These are phyloP conservation scores for Colletotrichum eleusines DNA, from an alignment of 2,329 filamentous ascomycete genomes.

Conservation along the genomic window DNA sequence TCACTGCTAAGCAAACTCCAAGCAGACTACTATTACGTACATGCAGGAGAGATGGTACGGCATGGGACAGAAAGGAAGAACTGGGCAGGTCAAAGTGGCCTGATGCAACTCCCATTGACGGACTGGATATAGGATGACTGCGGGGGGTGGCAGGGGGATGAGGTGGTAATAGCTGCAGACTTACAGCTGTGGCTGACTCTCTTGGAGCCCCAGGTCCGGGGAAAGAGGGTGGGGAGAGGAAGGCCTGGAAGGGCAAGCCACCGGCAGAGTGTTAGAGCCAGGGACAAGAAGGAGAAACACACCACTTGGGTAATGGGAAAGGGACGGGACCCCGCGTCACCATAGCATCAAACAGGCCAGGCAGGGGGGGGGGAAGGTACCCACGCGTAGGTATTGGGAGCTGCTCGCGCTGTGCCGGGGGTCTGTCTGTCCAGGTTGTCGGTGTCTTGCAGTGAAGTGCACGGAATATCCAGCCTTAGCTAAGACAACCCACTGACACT, in stretches of 20 bases:
- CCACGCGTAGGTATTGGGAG: background rate
- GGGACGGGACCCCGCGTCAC: constrained; percentile 7
- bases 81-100: constrained; percentile 34
- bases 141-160: constrained; percentile 27
- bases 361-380: background rate
- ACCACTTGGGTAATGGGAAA: background rate
- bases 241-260: constrained; percentile 1
- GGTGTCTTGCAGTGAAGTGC: constrained; percentile 8
- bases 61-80: constrained; percentile 27
- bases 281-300: background rate
- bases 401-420: constrained; percentile 2
- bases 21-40: constrained; percentile 2
- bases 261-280: background rate
- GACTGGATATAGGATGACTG: constrained; percentile 38
- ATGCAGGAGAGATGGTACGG: constrained; percentile 6
- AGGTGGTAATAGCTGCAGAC: constrained; percentile 10
- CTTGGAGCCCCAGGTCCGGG: background rate
- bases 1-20: constrained; percentile 27
- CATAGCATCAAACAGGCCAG: constrained; percentile 10
- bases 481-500: constrained; percentile 28
- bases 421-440: background rate
- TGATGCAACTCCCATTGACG: constrained; percentile 38
- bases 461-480: constrained; percentile 33
- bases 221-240: background rate
- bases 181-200: background rate